Evolutionary conservation across 2,329 filamentous ascomycete genomes (phyloP), one percentile per base, ranked within the genome.

Genomic region (Beauveria pseudobassiana): DNA sequence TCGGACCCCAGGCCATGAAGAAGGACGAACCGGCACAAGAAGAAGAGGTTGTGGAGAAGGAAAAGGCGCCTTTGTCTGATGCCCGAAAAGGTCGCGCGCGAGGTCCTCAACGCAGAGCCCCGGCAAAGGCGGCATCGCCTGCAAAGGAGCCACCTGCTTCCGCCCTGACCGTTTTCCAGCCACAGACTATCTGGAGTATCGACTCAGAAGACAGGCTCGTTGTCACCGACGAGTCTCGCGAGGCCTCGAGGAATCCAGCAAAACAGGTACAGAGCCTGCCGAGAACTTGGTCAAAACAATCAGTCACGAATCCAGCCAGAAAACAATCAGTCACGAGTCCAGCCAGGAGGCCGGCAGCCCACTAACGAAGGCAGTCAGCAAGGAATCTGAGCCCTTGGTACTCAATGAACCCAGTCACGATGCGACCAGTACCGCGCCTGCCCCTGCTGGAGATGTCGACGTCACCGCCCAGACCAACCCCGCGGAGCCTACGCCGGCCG

Each of bases 51-150:
- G 75, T 75, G 2, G 80, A 81, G 38, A 80, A 84, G 63, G 86
- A 92, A 69, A 91, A 91, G 73, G 86, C 82, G 12, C 92, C 93
- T n/a, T 78, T 99, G 28, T 82, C 82, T 24, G 95, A 99, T 78
- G 92, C 93, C 42, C 85, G 95, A 66, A 98, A 98, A 78, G 87
- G 92, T 26, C 84, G 95, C 66, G 95, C 95, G 24, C 87, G 91
- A 66, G 95, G 95, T 12, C 95, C 95, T 18, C 87, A 91, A 67
- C 84, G 92, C 66, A 83, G 92, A 70, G 85, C 89, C 26, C 84
- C 86, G 34, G 78, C 82, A 12, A 82, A 77, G 75, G 66, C 72
- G 6, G 67, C 70, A 8, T 67, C 70, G 40, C 72, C 73, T 53
- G 68, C 65, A 24, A 53, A 64, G 8, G 67, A 67, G 52, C 61